Base-by-base conservation (phyloP, 2,329 filamentous ascomycete genomes). In the Aspergillus cejpii region DNA sequence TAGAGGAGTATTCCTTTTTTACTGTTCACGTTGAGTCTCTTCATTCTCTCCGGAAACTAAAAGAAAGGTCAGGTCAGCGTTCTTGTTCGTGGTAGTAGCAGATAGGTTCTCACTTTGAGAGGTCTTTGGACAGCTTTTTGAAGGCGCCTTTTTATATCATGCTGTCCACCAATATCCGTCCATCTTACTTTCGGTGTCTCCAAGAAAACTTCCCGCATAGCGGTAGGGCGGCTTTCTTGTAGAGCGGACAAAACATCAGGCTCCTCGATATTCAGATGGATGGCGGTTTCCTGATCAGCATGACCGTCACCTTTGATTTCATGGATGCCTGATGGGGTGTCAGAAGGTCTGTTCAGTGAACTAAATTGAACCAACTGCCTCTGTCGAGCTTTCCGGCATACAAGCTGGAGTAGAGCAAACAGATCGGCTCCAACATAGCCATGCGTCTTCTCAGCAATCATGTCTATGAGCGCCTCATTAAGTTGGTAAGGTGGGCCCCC, bases 1-100 rank as follows among this genome's bases (percentile, higher is more conserved):
- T 95, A 96, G 2, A 97, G 77, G 5, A 97, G 75, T 12, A 95
- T 79, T 0, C 90, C 89, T 60, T 91, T 94, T 44, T 84, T 83
- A 0, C 83, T 81, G 24, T 76, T 76, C 19, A 76, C 64, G 41
- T 74, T 73, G 12, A 78, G 65, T 48, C 69, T 62, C 41, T 66
- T 65, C 66, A 81, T 74, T 23, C 71, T 60, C 37, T 75, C 71
- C 2, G 75, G 71, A 44, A 75, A 65, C 65, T 79, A 49, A 14
- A 40, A 37, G 15, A 34, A 17, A 8, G 7, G 6, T 40, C 26
- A 34, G 45, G 44, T 6, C 3, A 47, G 31, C 19, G 37, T 2
- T 14, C 11, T 24, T 10, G 17, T 17, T 15, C 29, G n/a, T 23
- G 10, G n/a, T 10, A 10, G 12, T 14, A 11, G 6, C 8, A 10